Conservation (phyloP, 1,284 basidiomycete genomes). For the Cutaneotrichosporon cutaneum region DNA sequence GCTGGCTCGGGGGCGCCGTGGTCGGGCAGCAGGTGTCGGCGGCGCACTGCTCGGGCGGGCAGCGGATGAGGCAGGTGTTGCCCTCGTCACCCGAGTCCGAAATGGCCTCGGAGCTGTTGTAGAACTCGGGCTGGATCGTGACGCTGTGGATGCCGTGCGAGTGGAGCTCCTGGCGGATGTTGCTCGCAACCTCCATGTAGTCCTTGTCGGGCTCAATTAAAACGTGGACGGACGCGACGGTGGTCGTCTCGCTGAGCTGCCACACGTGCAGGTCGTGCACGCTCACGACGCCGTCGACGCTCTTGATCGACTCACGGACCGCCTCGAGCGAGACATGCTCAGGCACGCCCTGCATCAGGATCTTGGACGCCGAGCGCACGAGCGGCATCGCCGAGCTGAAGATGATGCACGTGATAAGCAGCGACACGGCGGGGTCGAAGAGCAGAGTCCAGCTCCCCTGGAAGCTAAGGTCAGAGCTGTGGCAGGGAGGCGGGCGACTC, state of each 20-base stretch:
- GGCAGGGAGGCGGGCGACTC: conserved; percentile 20
- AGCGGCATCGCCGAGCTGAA: conserved; percentile 93
- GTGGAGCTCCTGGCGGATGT: conserved; percentile 81
- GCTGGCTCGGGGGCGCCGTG: conserved; percentile 1
- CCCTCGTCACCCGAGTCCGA: conserved; percentile 29
- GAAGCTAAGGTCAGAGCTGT: conserved; percentile 26
- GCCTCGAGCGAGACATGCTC: conserved; percentile 82
- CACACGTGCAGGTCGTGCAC: conserved; percentile 96
- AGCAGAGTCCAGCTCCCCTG: conserved; percentile 66
- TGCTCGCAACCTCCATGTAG: conserved; percentile 85
- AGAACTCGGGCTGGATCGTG: conserved; percentile 65
- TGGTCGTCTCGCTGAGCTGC: conserved; percentile 85
- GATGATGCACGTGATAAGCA: conserved; percentile 95
- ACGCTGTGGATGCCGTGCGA: conserved; percentile 89
- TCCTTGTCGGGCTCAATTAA: conserved; percentile 72
- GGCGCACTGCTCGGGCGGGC: conserved; percentile 53
- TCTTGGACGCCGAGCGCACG: conserved; percentile 91
- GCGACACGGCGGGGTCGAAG: conserved; percentile 89
- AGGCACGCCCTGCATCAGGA: conserved; percentile 95
- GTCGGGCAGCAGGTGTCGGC: conserved; percentile 53
- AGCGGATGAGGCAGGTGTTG: conserved; percentile 51
- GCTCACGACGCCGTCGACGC: conserved; percentile 82
- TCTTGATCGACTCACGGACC: conserved; percentile 74
- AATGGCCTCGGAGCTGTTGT: conserved; percentile 21
- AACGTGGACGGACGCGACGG: conserved; percentile 95